Evolutionary conservation across 1,139 yeast genomes (phyloP), one percentile per base, ranked within the genome.

Genomic region (Yamadazyma blattariae): DNA sequence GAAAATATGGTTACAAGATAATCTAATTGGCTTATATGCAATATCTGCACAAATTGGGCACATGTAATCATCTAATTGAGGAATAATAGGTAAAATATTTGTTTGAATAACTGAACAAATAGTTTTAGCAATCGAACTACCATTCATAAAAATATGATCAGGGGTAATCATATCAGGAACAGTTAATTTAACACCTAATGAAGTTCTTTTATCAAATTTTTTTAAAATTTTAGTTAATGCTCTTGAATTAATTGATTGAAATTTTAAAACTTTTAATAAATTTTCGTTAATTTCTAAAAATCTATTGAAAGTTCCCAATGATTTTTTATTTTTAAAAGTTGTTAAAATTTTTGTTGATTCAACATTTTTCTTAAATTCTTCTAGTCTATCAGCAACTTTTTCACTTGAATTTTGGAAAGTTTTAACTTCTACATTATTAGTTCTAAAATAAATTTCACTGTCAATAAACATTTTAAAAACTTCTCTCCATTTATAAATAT

Each of bases 161-260:
- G 63, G 54, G 8, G 68, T 60, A 11, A 76, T 59, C 25, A 71
- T 50, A 50, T 65, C 61, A 1, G 81, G 80, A 39, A 78, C 71
- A 29, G 63, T 54, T 11, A 57, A 40, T 29, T 73, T 67, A 2
- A 81, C 67, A 20, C 74, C 70, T 25, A 83, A 59, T 3, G 78
- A 64, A 0, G 92, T 83, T 47, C 77, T 82, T 53, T 83, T 83
- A 48, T 83, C 89, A 48, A 83, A 83, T 51, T 83, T 83, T 52
- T 83, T 83, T 47, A 82, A 61, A 42, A 83, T 83, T 54, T 83
- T 83, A 17, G 73, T 60, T 27, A 81, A 69, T 1, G 92, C 92
- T 32, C 76, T 69, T 19, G 75, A 64, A 51, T 83, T 83, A 38
- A 82, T 67, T 8, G 73, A 64, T 50, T 81, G 86, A 50, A 79